These are phyloP conservation scores for Leccinum pallidistipes DNA, from an alignment of 1,284 basidiomycete genomes.

Conservation along the genomic window DNA sequence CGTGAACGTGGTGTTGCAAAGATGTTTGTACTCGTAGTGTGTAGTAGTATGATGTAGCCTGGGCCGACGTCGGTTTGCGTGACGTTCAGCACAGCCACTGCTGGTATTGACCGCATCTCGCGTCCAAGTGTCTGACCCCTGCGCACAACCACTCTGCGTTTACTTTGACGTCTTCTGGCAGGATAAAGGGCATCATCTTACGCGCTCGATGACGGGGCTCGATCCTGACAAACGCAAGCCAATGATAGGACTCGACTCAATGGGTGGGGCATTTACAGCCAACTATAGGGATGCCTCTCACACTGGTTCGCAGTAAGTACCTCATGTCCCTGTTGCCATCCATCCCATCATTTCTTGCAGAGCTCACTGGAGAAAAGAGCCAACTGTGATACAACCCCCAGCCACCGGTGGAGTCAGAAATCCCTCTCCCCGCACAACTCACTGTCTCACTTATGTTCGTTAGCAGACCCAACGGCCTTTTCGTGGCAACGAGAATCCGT, in stretches of 20 bases:
- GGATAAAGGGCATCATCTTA: slow-evolving; percentile 13
- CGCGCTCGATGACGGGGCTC: slow-evolving; percentile 11
- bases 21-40: neutral
- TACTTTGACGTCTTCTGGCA: slow-evolving; percentile 9
- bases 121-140: slow-evolving; percentile 1
- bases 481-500: slow-evolving; percentile 26
- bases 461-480: slow-evolving; percentile 10
- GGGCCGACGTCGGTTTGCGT: neutral
- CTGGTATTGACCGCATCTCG: neutral
- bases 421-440: neutral
- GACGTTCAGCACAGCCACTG: neutral
- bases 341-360: slow-evolving; percentile 12
- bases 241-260: slow-evolving; percentile 11
- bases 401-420: slow-evolving; percentile 18
- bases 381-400: slow-evolving; percentile 27
- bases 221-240: slow-evolving; percentile 14
- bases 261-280: slow-evolving; percentile 5
- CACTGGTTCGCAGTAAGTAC: slow-evolving; percentile 18
- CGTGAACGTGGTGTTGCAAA: neutral
- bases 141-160: slow-evolving; percentile 2
- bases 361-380: slow-evolving; percentile 20
- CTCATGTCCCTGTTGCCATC: neutral
- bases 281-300: slow-evolving; percentile 36
- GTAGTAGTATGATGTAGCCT: neutral
- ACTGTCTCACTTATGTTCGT: slow-evolving; percentile 10